A percentile compares a stretch with the other conserved stretches of the same genome.
Conservation (phyloP, 2,329 filamentous ascomycete species). For the Clarireedia hainanense region DNA sequence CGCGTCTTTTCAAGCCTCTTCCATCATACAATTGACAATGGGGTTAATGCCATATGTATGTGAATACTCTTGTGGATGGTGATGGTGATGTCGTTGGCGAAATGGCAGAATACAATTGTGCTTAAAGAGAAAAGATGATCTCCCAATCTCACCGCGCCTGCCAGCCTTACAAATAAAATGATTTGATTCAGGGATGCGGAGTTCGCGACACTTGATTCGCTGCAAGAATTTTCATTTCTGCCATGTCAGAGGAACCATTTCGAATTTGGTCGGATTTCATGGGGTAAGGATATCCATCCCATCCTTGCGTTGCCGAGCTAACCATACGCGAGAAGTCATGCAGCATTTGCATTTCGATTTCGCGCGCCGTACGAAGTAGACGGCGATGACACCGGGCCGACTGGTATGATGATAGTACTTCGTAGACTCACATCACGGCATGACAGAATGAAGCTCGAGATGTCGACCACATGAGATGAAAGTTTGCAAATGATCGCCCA, state of each 20-base stretch:
- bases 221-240: neutral
- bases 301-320: neutral
- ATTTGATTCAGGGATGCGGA: constrained; percentile 1
- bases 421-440: too few relatives aligned
- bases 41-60: neutral
- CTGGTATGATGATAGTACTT: too few relatives aligned
- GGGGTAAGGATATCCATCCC: neutral
- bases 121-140: neutral
- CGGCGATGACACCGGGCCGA: neutral
- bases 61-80: neutral
- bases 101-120: neutral
- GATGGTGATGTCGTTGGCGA: neutral
- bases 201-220: neutral
- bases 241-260: constrained; percentile 5
- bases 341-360: too few relatives aligned
- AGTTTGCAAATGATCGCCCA: neutral
- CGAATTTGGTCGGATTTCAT: neutral
- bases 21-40: neutral
- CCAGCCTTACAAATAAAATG: constrained; percentile 5
- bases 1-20: constrained; percentile 2
- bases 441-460: neutral
- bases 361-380: neutral
- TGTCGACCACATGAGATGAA: neutral
- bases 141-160: constrained; percentile 7
- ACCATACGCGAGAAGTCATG: neutral